Percentiles rank a stretch among this genome's conserved stretches.
These are phyloP conservation scores for Jimgerdemannia lactiflua DNA, from an alignment of 192 early-diverging fungal genomes.

Conservation along the genomic window DNA sequence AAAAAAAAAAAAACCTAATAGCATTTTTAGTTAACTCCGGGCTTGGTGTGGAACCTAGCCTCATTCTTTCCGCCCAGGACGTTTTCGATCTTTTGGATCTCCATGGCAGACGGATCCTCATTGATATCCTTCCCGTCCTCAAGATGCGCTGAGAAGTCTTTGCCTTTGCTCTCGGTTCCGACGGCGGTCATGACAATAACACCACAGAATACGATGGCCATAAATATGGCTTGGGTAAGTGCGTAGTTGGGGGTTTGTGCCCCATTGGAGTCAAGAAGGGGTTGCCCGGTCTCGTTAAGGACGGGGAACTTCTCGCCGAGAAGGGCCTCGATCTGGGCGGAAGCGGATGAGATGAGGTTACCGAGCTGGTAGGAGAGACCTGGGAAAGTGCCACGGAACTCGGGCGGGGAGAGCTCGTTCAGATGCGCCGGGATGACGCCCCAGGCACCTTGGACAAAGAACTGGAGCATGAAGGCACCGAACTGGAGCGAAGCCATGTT, in stretches of 20 bases:
- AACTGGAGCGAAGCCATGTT: conserved; percentile 23
- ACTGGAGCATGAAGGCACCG: conserved; percentile 50
- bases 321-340: conserved; percentile 38
- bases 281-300: conserved; percentile 3
- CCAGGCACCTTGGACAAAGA: conserved; percentile 57
- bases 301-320: conserved; percentile 29
- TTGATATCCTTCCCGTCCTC: conserved; percentile 4
- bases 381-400: conserved; percentile 64
- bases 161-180: conserved; percentile 59
- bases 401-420: conserved; percentile 64
- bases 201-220: conserved; percentile 43
- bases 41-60: too few species aligned
- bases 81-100: background rate
- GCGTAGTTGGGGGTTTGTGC: conserved; percentile 43
- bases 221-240: conserved; percentile 55
- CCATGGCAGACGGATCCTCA: background rate
- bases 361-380: conserved; percentile 75
- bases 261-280: conserved; percentile 11
- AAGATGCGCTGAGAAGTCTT: conserved; percentile 38
- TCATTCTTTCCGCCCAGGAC: too few species aligned
- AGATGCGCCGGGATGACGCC: conserved; percentile 67
- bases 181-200: conserved; percentile 42
- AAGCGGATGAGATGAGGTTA: conserved; percentile 54
- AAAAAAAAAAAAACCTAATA: too few species aligned
- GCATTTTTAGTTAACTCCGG: too few species aligned